Base-by-base conservation (phyloP, 768 basidiomycete species). In the Gymnopilus dilepis region DNA sequence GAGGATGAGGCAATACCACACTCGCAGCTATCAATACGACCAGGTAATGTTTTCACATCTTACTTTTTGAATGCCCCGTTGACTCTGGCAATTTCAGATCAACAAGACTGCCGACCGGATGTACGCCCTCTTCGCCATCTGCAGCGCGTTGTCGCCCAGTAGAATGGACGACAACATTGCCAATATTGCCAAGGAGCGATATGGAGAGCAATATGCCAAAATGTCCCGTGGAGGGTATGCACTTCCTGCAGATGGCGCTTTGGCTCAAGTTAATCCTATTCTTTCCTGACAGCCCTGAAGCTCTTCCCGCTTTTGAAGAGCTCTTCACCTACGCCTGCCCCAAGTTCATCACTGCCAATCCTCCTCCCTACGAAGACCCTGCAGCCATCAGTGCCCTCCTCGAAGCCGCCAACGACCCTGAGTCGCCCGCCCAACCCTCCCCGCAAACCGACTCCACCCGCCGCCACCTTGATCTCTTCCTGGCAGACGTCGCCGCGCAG, bases 101-200 rank as follows among this genome's bases (percentile, higher is more conserved):
- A 95, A 90, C 79, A 98, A 98, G 82, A 96, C 92, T 17, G 96
- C 94, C 3, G 97, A 99, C 71, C 82, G 97, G 47, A 99, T 99
- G 96, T 97, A 98, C 69, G 95, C 95, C 5, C 76, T 99, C 31
- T 92, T 98, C 64, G 94, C 95, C 6, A 87, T 99, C 61, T 97
- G 95, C 78, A 91, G 94, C 67, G 91, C 93, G 1, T 84, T 99
- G 8, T 95, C 95, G 3, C 96, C 97, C 2, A 95, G 90, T 58
- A 84, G 95, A 59, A 79, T 97, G 63, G 97, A 99, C 70, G 96
- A 97, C 73, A 95, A 94, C 71, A 95, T 97, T 70, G 89, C 94
- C 76, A 90, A 94, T 73, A 89, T 89, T 56, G 92, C 95, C 40
- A 94, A 94, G 72, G 97, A 99, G 74, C 86, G 91, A 55, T 97